phyloP scores from a whole-genome alignment of 2,329 filamentous ascomycete species.

The Pseudogymnoascus sp. region DNA sequence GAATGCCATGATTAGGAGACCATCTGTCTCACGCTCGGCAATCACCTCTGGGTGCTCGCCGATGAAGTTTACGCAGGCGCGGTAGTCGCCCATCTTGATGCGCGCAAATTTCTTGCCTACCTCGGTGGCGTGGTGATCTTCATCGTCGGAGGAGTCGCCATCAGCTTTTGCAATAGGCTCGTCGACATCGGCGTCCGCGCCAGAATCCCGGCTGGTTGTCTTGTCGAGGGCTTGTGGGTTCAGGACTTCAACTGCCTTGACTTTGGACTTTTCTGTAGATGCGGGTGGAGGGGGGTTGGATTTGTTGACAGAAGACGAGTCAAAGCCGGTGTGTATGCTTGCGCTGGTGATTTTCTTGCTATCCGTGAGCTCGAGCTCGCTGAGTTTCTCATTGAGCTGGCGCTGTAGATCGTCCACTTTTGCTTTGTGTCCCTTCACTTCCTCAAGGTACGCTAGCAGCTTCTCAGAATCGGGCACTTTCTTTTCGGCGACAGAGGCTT shows the following conservation, averaged over 20 bases:
- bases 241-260: slow-evolving; percentile 60
- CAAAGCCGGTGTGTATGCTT: slow-evolving; percentile 78
- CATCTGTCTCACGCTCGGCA: slow-evolving; percentile 80
- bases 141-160: slow-evolving; percentile 57
- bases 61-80: slow-evolving; percentile 66
- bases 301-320: slow-evolving; percentile 75
- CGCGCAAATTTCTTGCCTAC: slow-evolving; percentile 74
- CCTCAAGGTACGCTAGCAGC: slow-evolving; percentile 68
- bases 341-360: slow-evolving; percentile 90
- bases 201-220: slow-evolving; percentile 40
- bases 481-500: slow-evolving; percentile 64
- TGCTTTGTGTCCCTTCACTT: slow-evolving; percentile 65
- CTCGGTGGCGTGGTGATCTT: slow-evolving; percentile 66
- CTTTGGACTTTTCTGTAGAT: slow-evolving; percentile 31
- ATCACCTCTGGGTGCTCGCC: slow-evolving; percentile 70
- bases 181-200: slow-evolving; percentile 55
- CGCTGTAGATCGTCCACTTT: slow-evolving; percentile 74
- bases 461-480: slow-evolving; percentile 50
- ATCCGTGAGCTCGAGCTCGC: slow-evolving; percentile 77
- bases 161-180: slow-evolving; percentile 39
- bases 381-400: slow-evolving; percentile 66
- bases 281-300: slow-evolving; percentile 28
- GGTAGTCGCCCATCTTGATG: slow-evolving; percentile 70
- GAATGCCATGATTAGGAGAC: slow-evolving; percentile 83
- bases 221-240: slow-evolving; percentile 51